phyloP scores from a whole-genome alignment of 805 yeast genomes.

The Monosporozyma yasuniensis region DNA sequence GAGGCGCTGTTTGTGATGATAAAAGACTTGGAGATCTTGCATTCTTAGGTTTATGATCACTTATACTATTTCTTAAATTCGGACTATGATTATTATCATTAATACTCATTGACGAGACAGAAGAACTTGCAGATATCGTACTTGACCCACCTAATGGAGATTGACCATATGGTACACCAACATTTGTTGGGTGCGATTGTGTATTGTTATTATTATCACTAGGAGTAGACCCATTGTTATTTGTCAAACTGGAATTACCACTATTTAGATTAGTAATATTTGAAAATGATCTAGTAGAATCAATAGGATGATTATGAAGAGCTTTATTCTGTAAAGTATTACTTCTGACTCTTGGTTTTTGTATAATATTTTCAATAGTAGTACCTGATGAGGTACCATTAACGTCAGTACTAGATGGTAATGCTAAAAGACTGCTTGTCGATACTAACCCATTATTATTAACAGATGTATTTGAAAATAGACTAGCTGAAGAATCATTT shows the following conservation, averaged over 20 bases:
- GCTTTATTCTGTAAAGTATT: slow-evolving; percentile 18
- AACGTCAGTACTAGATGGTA: neutral
- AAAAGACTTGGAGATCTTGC: slow-evolving; percentile 3
- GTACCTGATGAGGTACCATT: neutral
- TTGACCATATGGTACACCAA: neutral
- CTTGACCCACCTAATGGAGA: slow-evolving; percentile 4
- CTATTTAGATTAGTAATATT: slow-evolving; percentile 10
- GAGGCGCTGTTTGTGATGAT: neutral
- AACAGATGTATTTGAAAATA: neutral
- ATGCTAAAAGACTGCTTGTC: neutral
- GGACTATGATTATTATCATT: neutral
- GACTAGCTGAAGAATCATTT: slow-evolving; percentile 5
- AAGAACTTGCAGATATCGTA: slow-evolving; percentile 1
- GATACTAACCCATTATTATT: neutral
- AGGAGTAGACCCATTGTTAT: neutral
- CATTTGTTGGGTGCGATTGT: neutral
- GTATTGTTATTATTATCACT: neutral
- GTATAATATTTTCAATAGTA: slow-evolving; percentile 7
- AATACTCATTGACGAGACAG: neutral
- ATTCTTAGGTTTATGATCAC: neutral
- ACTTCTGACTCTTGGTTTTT: slow-evolving; percentile 18
- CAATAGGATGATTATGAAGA: neutral
- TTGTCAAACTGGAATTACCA: neutral
- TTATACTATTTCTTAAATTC: neutral
- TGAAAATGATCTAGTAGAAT: slow-evolving; percentile 15